Evolutionary conservation across 106 monocot genomes (phyloP).

Genomic region (Agapanthus africanus): DNA sequence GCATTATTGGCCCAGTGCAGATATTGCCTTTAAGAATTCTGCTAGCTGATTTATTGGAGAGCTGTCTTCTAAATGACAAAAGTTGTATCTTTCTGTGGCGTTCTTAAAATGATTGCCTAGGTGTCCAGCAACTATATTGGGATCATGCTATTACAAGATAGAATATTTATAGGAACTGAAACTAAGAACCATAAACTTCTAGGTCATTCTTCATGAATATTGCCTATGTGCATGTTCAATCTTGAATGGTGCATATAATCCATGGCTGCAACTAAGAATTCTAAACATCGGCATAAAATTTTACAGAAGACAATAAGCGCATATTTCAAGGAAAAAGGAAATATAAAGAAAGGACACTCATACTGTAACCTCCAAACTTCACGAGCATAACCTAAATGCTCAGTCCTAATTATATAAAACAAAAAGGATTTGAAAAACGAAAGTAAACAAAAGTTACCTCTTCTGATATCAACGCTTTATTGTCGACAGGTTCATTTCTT

Average conservation of each 20-base stretch:
- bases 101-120: neutral
- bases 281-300: neutral
- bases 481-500: slow-evolving; percentile 14
- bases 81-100: no score
- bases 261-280: neutral
- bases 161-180: neutral
- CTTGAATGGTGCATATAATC: neutral
- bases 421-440: neutral
- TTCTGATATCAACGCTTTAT: neutral
- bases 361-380: neutral
- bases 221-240: neutral
- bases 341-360: neutral
- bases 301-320: neutral
- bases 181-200: no score
- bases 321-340: neutral
- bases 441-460: neutral
- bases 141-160: neutral
- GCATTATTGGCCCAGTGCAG: neutral
- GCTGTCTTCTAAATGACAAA: no score
- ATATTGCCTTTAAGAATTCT: neutral
- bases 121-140: neutral
- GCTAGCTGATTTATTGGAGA: no score
- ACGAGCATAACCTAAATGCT: neutral
- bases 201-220: neutral
- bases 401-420: neutral